Percentiles rank a stretch among this genome's conserved stretches.
These are phyloP conservation scores for Truncatella angustata DNA, from an alignment of 2,329 filamentous ascomycete species.

Conservation along the genomic window DNA sequence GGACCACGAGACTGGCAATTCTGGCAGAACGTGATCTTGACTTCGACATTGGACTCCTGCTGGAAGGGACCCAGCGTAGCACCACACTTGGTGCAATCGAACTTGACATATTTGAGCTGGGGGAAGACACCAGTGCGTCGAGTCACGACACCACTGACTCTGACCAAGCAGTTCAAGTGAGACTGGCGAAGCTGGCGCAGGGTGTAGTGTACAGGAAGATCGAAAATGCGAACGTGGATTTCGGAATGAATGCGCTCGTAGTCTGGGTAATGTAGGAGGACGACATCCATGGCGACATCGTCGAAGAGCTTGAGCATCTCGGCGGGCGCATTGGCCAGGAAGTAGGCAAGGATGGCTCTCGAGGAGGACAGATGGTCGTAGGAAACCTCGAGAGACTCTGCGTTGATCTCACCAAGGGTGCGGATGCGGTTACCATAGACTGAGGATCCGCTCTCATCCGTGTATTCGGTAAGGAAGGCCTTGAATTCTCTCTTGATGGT, in stretches of 20 bases:
- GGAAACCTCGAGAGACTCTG: conserved; percentile 92
- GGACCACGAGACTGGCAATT: conserved; percentile 94
- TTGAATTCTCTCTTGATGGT: conserved; percentile 97
- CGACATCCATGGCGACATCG: conserved; percentile 93
- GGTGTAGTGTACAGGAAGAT: conserved; percentile 92
- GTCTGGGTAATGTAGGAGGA: conserved; percentile 92
- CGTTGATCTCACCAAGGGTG: conserved; percentile 95
- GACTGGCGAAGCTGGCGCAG: conserved; percentile 91
- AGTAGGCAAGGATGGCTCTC: conserved; percentile 93
- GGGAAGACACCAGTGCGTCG: conserved; percentile 93
- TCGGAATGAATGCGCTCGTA: conserved; percentile 97
- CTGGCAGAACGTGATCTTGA: conserved; percentile 95
- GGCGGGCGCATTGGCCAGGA: conserved; percentile 91
- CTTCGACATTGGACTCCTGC: conserved; percentile 93
- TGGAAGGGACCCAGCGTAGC: conserved; percentile 93
- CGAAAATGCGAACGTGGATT: conserved; percentile 95
- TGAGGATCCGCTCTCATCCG: conserved; percentile 81
- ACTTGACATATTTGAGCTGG: conserved; percentile 97
- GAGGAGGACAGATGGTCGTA: conserved; percentile 88
- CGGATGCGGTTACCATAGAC: conserved; percentile 94
- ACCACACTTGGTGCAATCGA: conserved; percentile 92
- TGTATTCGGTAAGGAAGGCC: conserved; percentile 94
- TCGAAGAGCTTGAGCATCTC: conserved; percentile 97
- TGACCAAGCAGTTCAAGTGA: conserved; percentile 92
- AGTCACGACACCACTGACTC: conserved; percentile 93